A percentile compares a stretch with the other conserved stretches of the same genome.
phyloP scores from a whole-genome alignment of 2,329 filamentous ascomycete genomes.

The Coniochaeta hoffmannii region DNA sequence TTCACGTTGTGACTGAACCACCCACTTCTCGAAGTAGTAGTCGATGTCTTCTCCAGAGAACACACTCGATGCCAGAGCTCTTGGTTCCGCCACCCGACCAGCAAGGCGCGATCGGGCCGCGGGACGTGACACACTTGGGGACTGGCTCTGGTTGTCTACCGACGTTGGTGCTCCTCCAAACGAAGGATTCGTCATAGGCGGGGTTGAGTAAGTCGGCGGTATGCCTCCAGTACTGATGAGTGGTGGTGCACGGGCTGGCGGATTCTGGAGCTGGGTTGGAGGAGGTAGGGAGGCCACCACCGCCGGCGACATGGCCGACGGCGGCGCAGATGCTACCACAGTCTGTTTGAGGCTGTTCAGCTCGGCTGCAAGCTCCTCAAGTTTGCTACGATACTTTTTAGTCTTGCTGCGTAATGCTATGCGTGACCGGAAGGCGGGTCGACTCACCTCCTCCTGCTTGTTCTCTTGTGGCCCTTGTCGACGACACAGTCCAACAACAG shows the following conservation, averaged over 20 bases:
- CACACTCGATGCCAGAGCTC: constrained; percentile 37
- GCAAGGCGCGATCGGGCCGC: constrained; percentile 12
- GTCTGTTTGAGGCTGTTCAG: constrained; percentile 47
- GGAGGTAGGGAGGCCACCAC: background rate
- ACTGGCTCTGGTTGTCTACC: background rate
- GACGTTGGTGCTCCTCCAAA: background rate
- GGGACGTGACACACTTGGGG: constrained; percentile 4
- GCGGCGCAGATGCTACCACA: constrained; percentile 22
- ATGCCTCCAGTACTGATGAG: background rate
- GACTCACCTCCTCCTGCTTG: constrained; percentile 36
- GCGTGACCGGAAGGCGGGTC: no score
- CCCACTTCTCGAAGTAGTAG: constrained; percentile 47
- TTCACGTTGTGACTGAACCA: background rate
- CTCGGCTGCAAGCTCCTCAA: constrained; percentile 47
- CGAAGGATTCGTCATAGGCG: background rate
- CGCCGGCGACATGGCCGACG: background rate
- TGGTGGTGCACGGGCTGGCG: background rate
- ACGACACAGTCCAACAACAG: constrained; percentile 34
- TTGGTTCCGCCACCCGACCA: constrained; percentile 27
- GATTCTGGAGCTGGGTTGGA: background rate
- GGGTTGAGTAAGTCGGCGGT: background rate
- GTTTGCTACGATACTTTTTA: constrained; percentile 34
- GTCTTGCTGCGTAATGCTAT: background rate
- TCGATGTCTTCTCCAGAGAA: constrained; percentile 47
- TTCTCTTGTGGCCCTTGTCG: constrained; percentile 38